phyloP scores from a whole-genome alignment of 1,284 basidiomycete genomes.

The Flammula alnicola region DNA sequence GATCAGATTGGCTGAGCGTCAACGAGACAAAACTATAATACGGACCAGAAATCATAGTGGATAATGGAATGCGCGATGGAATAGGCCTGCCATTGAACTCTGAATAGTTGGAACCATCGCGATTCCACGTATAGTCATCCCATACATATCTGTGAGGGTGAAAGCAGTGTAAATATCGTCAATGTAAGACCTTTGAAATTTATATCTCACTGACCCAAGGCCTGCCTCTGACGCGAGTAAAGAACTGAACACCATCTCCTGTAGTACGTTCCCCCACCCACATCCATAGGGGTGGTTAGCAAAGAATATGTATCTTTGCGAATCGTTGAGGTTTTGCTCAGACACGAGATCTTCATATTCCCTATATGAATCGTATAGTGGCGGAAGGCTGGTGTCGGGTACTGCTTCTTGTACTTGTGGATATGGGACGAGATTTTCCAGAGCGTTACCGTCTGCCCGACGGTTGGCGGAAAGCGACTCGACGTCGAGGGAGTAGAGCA shows the following conservation, averaged over 20 bases:
- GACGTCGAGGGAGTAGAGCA: constrained; percentile 9
- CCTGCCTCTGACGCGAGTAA: constrained; percentile 50
- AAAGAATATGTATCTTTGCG: constrained; percentile 51
- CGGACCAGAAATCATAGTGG: constrained; percentile 41
- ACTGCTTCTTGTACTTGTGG: constrained; percentile 14
- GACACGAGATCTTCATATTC: constrained; percentile 50
- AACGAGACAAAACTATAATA: background rate
- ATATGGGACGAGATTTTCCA: background rate
- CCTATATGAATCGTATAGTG: constrained; percentile 50
- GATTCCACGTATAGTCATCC: constrained; percentile 45
- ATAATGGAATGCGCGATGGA: constrained; percentile 46
- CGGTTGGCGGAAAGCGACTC: background rate
- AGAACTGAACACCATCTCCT: constrained; percentile 56
- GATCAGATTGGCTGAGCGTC: background rate
- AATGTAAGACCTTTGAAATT: background rate
- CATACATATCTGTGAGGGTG: constrained; percentile 50
- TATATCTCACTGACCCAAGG: constrained; percentile 43
- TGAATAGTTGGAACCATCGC: constrained; percentile 34
- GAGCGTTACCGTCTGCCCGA: background rate
- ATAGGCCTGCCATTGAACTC: constrained; percentile 45
- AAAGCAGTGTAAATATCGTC: background rate
- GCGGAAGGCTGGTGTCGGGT: constrained; percentile 35
- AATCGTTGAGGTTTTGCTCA: constrained; percentile 42
- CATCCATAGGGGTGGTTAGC: constrained; percentile 51
- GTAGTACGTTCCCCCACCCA: constrained; percentile 65